Conservation (phyloP, 2,329 filamentous ascomycete species). For the Hypoxylon sp. region DNA sequence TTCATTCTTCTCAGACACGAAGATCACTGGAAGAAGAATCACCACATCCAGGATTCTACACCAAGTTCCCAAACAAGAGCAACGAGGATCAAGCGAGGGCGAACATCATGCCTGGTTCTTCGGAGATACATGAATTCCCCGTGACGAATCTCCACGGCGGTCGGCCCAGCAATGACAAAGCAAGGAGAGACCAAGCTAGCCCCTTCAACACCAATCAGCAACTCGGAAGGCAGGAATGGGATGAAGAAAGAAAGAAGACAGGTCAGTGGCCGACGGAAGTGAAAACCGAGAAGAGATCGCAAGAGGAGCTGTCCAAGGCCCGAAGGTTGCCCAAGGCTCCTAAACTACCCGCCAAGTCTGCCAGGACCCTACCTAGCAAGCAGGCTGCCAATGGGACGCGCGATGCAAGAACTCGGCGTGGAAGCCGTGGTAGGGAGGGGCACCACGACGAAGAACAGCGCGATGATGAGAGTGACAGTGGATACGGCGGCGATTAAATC, state of each 20-base stretch:
- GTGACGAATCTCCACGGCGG: not conserved
- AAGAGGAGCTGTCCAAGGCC: too few species aligned
- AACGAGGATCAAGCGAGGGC: not conserved
- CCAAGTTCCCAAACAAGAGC: not conserved
- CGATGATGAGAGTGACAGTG: not conserved
- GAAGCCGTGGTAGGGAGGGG: not conserved
- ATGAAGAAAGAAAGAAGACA: constrained; percentile 2
- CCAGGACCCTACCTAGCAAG: not conserved
- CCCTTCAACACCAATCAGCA: not conserved
- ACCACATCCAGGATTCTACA: not conserved
- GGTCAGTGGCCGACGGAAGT: not conserved
- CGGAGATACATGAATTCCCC: not conserved
- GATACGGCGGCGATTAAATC: not conserved
- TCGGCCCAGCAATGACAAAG: not conserved
- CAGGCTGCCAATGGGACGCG: not conserved
- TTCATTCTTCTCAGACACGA: not conserved
- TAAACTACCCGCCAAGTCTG: not conserved
- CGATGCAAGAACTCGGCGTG: not conserved
- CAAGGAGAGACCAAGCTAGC: not conserved
- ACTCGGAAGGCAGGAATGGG: not conserved
- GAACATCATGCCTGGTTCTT: not conserved
- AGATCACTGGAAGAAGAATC: not conserved
- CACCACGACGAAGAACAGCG: not conserved
- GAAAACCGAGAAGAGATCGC: not conserved
- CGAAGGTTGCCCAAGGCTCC: not conserved